A percentile compares a stretch with the other conserved stretches of the same genome.
Evolutionary conservation across 305 asterid species (phyloP).

Genomic region (Monarda citriodora): DNA sequence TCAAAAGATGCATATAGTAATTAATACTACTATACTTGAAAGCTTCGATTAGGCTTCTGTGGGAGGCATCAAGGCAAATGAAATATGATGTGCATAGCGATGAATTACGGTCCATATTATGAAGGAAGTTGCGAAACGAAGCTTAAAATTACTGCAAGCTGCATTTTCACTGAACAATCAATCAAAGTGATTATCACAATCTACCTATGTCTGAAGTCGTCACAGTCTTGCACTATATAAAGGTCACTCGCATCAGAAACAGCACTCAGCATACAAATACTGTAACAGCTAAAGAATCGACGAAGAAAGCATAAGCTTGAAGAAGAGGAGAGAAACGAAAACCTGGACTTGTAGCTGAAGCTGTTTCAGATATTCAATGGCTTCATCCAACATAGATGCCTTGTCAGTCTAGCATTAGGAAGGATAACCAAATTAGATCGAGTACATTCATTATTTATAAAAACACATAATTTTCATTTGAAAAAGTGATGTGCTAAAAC

Average conservation of each 20-base stretch:
- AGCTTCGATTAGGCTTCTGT: neutral
- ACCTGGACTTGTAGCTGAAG: conserved; percentile 99
- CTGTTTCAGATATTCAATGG: conserved; percentile 98
- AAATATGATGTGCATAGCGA: neutral
- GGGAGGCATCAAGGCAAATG: neutral
- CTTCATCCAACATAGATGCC: conserved; percentile 99
- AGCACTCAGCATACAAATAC: neutral
- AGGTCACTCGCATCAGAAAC: neutral
- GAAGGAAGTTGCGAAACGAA: too few species aligned
- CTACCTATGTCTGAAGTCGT: too few species aligned
- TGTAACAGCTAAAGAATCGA: neutral
- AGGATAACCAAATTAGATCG: conserved; percentile 7
- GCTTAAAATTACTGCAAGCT: too few species aligned
- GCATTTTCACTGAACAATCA: too few species aligned
- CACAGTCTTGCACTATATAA: too few species aligned
- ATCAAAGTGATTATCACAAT: too few species aligned
- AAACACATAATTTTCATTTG: neutral
- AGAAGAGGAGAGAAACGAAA: conserved; percentile 16
- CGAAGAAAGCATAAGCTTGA: neutral
- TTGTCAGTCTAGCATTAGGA: conserved; percentile 75
- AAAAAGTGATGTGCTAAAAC: neutral
- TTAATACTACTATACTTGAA: too few species aligned
- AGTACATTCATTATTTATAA: neutral
- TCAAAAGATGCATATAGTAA: neutral
- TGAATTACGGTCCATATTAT: neutral